These are phyloP conservation scores for Spathaspora hagerdaliae DNA, from an alignment of 805 yeast species.

Conservation along the genomic window DNA sequence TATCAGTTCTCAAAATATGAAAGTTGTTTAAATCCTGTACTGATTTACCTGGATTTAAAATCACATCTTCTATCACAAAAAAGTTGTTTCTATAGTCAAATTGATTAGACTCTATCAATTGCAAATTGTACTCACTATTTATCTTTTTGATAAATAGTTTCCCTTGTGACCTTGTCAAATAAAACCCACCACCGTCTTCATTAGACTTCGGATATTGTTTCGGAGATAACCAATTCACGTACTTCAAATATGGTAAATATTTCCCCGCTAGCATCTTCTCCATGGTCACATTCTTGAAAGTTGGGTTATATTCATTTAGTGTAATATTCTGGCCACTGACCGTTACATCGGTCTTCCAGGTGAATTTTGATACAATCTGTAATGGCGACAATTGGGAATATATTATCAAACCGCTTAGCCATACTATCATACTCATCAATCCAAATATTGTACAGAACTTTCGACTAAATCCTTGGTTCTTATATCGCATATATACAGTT, in stretches of 20 bases:
- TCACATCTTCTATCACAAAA: constrained; percentile 25
- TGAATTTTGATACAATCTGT: constrained; percentile 17
- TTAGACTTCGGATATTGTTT: constrained; percentile 26
- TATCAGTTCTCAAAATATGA: constrained; percentile 55
- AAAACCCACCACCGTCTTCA: constrained; percentile 24
- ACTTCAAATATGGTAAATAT: constrained; percentile 12
- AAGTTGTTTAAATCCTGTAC: constrained; percentile 39
- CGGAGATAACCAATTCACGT: constrained; percentile 25
- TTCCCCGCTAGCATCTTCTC: constrained; percentile 19
- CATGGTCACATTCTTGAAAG: constrained; percentile 25
- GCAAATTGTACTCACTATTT: constrained; percentile 22
- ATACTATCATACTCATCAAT: constrained; percentile 10
- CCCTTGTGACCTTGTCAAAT: constrained; percentile 14
- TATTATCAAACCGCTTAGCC: constrained; percentile 23
- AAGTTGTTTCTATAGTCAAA: constrained; percentile 42
- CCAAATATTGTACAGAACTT: constrained; percentile 3
- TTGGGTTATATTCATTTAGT: constrained; percentile 24
- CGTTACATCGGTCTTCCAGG: constrained; percentile 17
- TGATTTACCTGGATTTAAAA: constrained; percentile 36
- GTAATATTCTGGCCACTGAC: constrained; percentile 27
- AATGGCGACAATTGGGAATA: constrained; percentile 22
- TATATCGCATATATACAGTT: constrained; percentile 13
- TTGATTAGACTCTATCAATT: constrained; percentile 22
- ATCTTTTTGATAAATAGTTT: constrained; percentile 20
- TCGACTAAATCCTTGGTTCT: constrained; percentile 7